These are phyloP conservation scores for Podaxis mareebaensis DNA, from an alignment of 768 basidiomycete genomes.

Conservation along the genomic window DNA sequence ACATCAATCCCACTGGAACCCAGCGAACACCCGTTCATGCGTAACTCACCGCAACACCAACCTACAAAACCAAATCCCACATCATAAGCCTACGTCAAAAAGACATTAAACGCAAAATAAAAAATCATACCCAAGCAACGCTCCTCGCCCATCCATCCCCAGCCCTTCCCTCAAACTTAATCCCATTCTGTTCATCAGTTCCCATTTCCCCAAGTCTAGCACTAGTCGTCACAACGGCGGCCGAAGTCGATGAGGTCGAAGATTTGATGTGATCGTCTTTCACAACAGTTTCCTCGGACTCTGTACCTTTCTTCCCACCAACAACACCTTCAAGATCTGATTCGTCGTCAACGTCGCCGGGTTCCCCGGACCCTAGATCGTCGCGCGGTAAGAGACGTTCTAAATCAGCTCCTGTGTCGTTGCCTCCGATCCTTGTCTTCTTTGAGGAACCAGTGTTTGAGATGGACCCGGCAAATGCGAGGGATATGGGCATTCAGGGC, in stretches of 20 bases:
- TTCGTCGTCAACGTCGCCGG: background rate
- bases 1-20: background rate
- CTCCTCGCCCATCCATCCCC: slow-evolving; percentile 37
- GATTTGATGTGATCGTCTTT: background rate
- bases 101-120: background rate
- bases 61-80: background rate
- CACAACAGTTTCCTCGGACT: background rate
- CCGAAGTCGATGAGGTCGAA: background rate
- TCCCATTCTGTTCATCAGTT: slow-evolving; percentile 1
- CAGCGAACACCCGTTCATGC: background rate
- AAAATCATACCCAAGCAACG: slow-evolving; percentile 37
- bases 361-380: background rate
- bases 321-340: background rate
- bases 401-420: background rate
- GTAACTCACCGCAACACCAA: slow-evolving; percentile 3
- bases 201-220: background rate
- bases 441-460: background rate
- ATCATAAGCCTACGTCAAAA: background rate
- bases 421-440: background rate
- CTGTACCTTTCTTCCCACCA: background rate
- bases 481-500: background rate
- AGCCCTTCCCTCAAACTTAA: slow-evolving; percentile 35
- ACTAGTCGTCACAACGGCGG: background rate
- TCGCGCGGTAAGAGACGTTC: slow-evolving; percentile 4
- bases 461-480: background rate